phyloP scores from a whole-genome alignment of 148 eudicot genomes.

The Silene latifolia region DNA sequence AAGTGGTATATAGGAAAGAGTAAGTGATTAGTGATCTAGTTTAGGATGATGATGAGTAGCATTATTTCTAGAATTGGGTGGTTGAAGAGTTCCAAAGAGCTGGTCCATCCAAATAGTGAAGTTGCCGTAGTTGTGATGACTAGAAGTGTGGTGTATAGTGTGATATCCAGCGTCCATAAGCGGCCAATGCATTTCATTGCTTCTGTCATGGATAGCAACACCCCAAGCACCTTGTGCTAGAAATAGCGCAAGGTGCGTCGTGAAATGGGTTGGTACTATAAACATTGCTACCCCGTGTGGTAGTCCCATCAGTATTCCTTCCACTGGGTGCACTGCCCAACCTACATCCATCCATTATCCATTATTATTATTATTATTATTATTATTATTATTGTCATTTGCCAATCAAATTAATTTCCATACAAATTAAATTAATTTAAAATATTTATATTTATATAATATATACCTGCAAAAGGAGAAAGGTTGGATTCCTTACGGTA shows the following conservation, averaged over 20 bases:
- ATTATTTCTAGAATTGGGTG: conserved; percentile 12
- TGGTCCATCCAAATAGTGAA: conserved; percentile 23
- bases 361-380: too few species aligned
- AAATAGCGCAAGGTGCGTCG: conserved; percentile 15
- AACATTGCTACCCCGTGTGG: conserved; percentile 23
- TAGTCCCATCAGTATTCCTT: conserved; percentile 18
- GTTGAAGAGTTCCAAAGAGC: conserved; percentile 24
- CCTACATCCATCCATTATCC: conserved; percentile 7
- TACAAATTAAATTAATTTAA: too few species aligned
- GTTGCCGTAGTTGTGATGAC: conserved; percentile 25
- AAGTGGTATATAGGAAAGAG: too few species aligned
- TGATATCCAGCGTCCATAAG: conserved; percentile 25
- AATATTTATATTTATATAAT: too few species aligned
- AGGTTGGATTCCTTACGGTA: conserved; percentile 16
- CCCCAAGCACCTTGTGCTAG: conserved; percentile 23
- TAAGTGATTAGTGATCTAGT: background rate
- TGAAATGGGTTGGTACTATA: conserved; percentile 20
- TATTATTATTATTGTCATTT: too few species aligned
- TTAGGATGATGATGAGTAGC: background rate
- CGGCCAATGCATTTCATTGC: conserved; percentile 18
- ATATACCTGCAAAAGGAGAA: conserved; percentile 30
- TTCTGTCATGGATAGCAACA: conserved; percentile 17
- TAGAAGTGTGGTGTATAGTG: conserved; percentile 26
- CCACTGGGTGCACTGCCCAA: conserved; percentile 27
- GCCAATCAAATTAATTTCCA: too few species aligned